Evolutionary conservation across 2,329 filamentous ascomycete genomes (phyloP).

Genomic region (Penicillium thymicola): DNA sequence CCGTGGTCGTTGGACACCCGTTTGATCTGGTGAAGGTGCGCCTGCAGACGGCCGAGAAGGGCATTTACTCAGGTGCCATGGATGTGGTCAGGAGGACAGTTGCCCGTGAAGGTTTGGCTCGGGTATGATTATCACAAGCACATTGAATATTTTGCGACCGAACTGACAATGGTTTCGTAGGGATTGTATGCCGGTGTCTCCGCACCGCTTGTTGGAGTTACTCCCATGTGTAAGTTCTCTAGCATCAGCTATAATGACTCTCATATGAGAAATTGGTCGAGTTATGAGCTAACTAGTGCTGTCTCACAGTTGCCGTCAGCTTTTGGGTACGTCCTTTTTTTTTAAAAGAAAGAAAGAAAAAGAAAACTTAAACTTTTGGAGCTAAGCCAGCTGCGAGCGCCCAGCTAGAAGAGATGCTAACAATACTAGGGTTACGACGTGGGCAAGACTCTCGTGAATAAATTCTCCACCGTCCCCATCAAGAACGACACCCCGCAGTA

Average conservation of each 20-base stretch:
- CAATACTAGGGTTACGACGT: constrained; percentile 83
- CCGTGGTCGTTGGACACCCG: constrained; percentile 90
- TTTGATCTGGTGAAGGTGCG: constrained; percentile 98
- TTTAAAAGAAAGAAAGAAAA: too few relatives aligned
- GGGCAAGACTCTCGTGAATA: constrained; percentile 81
- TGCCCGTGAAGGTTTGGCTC: constrained; percentile 74
- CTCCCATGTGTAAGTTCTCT: constrained; percentile 85
- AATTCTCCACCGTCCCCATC: constrained; percentile 59
- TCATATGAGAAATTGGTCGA: not conserved
- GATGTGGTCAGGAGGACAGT: constrained; percentile 89
- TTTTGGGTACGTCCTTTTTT: constrained; percentile 54
- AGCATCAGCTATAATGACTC: not conserved
- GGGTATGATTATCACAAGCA: constrained; percentile 40
- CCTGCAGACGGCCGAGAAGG: constrained; percentile 90
- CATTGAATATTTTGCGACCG: constrained; percentile 5
- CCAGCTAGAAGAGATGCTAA: constrained; percentile 16
- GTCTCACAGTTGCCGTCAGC: constrained; percentile 59
- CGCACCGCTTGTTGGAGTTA: constrained; percentile 90
- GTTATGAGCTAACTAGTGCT: not conserved
- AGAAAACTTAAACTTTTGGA: not conserved
- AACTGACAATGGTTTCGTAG: constrained; percentile 32
- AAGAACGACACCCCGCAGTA: constrained; percentile 63
- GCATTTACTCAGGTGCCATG: constrained; percentile 83
- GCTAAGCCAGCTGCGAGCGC: not conserved
- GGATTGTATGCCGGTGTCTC: constrained; percentile 96